These are phyloP conservation scores for Cronartium quercuum DNA, from an alignment of 1,284 basidiomycete species.

Conservation along the genomic window DNA sequence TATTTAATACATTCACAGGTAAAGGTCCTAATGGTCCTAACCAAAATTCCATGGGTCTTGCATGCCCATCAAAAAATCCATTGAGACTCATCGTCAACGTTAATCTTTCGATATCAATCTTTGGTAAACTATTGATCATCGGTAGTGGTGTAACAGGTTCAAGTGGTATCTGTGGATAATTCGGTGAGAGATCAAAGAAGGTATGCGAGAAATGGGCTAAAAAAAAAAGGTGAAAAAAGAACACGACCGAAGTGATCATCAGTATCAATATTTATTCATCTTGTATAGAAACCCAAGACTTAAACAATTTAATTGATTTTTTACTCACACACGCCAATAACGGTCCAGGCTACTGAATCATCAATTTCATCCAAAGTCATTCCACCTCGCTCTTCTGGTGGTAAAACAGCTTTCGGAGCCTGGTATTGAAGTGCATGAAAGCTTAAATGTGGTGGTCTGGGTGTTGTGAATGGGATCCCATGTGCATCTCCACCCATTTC, in stretches of 20 bases:
- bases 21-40: slow-evolving; percentile 33
- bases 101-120: slow-evolving; percentile 13
- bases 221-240: neutral
- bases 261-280: no score
- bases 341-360: slow-evolving; percentile 91
- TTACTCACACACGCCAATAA: slow-evolving; percentile 82
- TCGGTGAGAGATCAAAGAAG: slow-evolving; percentile 29
- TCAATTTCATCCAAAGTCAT: slow-evolving; percentile 76
- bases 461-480: neutral
- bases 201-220: slow-evolving; percentile 38
- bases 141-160: slow-evolving; percentile 32
- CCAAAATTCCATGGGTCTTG: slow-evolving; percentile 29
- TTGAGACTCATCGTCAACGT: slow-evolving; percentile 15
- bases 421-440: slow-evolving; percentile 23
- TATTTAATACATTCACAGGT: slow-evolving; percentile 8
- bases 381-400: slow-evolving; percentile 57
- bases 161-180: slow-evolving; percentile 31
- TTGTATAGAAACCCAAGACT: neutral
- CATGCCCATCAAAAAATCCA: slow-evolving; percentile 27
- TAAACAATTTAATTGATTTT: neutral
- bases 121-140: slow-evolving; percentile 5
- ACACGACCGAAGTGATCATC: neutral
- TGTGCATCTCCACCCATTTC: slow-evolving; percentile 14
- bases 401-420: slow-evolving; percentile 12
- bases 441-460: neutral